Conservation (phyloP, 108 stramenopile species). For the Mayamaea pseudoterrestris region DNA sequence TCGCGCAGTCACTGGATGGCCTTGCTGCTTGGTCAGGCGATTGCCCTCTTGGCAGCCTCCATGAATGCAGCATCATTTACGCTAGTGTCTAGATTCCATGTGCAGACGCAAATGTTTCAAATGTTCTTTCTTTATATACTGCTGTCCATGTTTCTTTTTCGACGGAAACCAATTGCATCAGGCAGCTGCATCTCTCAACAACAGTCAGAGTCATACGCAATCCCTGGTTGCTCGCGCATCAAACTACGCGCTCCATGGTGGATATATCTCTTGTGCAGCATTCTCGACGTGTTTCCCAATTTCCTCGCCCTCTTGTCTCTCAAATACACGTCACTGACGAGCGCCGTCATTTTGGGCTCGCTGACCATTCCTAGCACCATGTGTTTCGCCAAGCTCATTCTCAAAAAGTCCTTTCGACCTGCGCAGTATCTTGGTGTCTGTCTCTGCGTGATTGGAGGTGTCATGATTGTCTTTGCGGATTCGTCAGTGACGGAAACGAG, state of each 20-base stretch:
- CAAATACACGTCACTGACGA: slow-evolving; percentile 72
- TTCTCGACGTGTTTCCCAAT: slow-evolving; percentile 70
- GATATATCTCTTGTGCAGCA: slow-evolving; percentile 32
- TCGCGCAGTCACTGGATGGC: slow-evolving; percentile 1
- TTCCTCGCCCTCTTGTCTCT: slow-evolving; percentile 52
- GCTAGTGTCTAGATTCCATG: slow-evolving; percentile 26
- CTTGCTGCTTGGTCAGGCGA: slow-evolving; percentile 40
- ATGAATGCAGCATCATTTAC: slow-evolving; percentile 53
- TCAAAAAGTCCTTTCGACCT: slow-evolving; percentile 23
- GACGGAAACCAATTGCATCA: neutral
- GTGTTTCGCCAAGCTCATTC: slow-evolving; percentile 50
- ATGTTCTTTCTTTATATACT: slow-evolving; percentile 19
- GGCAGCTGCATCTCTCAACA: too few relatives aligned
- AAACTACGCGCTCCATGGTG: slow-evolving; percentile 26
- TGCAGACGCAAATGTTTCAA: slow-evolving; percentile 20
- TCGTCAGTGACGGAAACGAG: neutral
- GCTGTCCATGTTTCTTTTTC: slow-evolving; percentile 22
- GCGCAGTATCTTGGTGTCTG: slow-evolving; percentile 30
- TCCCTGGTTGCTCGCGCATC: too few relatives aligned
- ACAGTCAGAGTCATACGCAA: too few relatives aligned
- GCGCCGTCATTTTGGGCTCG: slow-evolving; percentile 67
- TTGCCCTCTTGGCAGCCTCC: slow-evolving; percentile 40
- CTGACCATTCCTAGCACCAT: slow-evolving; percentile 80
- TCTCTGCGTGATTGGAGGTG: slow-evolving; percentile 33
- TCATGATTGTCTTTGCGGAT: slow-evolving; percentile 29